phyloP scores from a whole-genome alignment of 2,329 filamentous ascomycete genomes.

The Hypoxylon sp. region DNA sequence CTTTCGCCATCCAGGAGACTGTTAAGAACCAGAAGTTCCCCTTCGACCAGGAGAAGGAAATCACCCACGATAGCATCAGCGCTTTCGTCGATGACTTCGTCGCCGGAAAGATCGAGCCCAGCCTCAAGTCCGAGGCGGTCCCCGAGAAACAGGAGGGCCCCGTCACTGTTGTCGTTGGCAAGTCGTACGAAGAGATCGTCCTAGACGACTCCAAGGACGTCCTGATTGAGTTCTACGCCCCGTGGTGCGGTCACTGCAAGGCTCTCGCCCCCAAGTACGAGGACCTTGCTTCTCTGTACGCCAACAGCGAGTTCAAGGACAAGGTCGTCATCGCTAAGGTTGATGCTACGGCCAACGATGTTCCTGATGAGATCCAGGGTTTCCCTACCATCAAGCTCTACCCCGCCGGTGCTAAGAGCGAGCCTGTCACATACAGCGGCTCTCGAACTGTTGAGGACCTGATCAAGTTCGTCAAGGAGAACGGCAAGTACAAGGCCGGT shows the following conservation, averaged over 20 bases:
- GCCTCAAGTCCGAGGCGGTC: slow-evolving; percentile 98
- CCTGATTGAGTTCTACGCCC: slow-evolving; percentile 97
- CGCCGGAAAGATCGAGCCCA: slow-evolving; percentile 90
- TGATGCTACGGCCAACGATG: slow-evolving; percentile 95
- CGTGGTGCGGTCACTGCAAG: slow-evolving; percentile 99
- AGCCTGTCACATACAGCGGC: slow-evolving; percentile 88
- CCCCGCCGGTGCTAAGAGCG: slow-evolving; percentile 88
- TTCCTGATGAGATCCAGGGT: slow-evolving; percentile 95
- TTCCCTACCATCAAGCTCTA: slow-evolving; percentile 99
- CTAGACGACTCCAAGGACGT: slow-evolving; percentile 97
- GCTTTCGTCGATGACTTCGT: slow-evolving; percentile 89
- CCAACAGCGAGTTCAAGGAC: slow-evolving; percentile 82
- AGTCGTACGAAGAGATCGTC: slow-evolving; percentile 93
- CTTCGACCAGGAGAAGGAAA: slow-evolving; percentile 85
- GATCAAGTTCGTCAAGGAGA: slow-evolving; percentile 92
- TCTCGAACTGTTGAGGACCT: slow-evolving; percentile 92
- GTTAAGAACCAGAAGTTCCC: slow-evolving; percentile 98
- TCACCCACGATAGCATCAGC: slow-evolving; percentile 79
- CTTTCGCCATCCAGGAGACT: slow-evolving; percentile 97
- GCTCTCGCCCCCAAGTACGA: slow-evolving; percentile 97
- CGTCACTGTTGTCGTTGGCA: slow-evolving; percentile 90
- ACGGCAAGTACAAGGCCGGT: slow-evolving; percentile 88
- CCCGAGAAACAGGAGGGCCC: slow-evolving; percentile 93
- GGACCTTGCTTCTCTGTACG: slow-evolving; percentile 84
- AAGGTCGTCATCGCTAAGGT: slow-evolving; percentile 97